phyloP scores from a whole-genome alignment of 495 filamentous ascomycete species.

The Tuber umbilicatum region DNA sequence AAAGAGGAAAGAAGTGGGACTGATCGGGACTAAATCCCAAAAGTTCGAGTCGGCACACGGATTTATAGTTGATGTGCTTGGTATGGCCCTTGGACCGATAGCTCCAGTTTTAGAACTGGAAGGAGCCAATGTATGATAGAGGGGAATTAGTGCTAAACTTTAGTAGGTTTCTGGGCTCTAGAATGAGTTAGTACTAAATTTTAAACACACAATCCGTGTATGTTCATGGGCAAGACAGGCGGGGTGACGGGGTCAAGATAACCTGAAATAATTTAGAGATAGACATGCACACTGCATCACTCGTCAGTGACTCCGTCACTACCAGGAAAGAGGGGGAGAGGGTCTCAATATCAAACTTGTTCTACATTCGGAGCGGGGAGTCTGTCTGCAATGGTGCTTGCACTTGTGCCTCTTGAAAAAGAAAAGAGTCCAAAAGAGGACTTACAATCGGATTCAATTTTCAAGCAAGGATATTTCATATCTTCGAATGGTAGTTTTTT shows the following conservation, averaged over 20 bases:
- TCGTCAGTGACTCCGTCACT: background rate
- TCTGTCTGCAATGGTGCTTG: background rate
- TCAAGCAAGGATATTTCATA: background rate
- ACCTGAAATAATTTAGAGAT: background rate
- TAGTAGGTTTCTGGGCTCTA: background rate
- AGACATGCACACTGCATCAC: background rate
- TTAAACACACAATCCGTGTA: no score
- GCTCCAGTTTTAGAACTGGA: background rate
- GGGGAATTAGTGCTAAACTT: background rate
- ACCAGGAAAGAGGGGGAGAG: background rate
- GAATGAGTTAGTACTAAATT: no score
- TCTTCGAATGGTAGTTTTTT: background rate
- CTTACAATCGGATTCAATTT: background rate
- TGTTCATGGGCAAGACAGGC: background rate
- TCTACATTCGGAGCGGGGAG: background rate
- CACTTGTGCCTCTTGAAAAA: background rate
- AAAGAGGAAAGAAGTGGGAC: background rate
- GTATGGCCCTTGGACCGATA: background rate
- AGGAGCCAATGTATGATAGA: background rate
- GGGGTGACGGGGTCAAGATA: background rate
- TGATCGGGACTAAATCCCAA: background rate
- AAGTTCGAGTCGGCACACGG: background rate
- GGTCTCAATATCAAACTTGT: background rate
- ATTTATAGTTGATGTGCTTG: background rate
- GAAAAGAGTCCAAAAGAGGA: background rate